Percentiles rank a stretch among this genome's conserved stretches.
phyloP scores from a whole-genome alignment of 148 eudicot species.

The Suaeda aralocaspica region DNA sequence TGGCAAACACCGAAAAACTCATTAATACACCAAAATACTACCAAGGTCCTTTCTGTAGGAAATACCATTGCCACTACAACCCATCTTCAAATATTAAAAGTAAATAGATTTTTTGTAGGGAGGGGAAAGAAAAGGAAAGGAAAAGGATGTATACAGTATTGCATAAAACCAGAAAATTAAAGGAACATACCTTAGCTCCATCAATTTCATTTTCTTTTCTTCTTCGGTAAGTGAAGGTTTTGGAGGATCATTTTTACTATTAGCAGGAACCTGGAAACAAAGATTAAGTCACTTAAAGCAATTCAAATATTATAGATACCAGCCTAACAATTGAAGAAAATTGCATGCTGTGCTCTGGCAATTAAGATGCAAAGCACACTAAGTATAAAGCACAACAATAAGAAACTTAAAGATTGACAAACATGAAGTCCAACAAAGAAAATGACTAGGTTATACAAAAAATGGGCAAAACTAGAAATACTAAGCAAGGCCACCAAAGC shows the following conservation, averaged over 20 bases:
- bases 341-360: neutral
- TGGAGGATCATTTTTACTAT: constrained; percentile 49
- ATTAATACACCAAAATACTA: neutral
- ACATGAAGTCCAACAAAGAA: too few species aligned
- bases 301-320: neutral
- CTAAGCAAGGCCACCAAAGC: too few species aligned
- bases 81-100: neutral
- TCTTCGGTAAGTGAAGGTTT: constrained; percentile 83
- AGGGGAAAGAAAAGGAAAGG: neutral
- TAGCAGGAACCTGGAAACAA: constrained; percentile 56
- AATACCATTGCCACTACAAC: neutral
- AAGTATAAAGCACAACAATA: neutral
- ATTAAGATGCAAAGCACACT: neutral
- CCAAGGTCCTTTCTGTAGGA: neutral
- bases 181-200: constrained; percentile 61
- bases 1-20: neutral
- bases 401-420: too few species aligned
- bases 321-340: neutral
- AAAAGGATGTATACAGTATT: neutral
- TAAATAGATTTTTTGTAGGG: neutral
- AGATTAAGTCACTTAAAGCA: neutral
- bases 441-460: too few species aligned
- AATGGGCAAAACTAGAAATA: too few species aligned
- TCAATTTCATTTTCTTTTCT: constrained; percentile 72
- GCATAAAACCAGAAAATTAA: neutral